Evolutionary conservation across 768 basidiomycete genomes (phyloP).

Genomic region (Amanita rubescens): DNA sequence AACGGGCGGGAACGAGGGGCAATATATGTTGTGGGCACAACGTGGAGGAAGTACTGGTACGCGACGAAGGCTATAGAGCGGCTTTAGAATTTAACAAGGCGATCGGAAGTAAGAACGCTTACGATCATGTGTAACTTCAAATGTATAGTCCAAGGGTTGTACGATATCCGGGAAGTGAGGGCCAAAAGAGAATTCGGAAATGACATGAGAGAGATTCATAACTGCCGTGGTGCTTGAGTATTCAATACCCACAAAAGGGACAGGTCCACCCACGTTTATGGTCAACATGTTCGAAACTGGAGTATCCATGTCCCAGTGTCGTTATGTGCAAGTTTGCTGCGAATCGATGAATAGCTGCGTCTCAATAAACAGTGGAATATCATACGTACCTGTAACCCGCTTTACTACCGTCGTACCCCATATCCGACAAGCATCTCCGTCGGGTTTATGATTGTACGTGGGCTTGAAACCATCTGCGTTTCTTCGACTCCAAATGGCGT

Average conservation of each 20-base stretch:
- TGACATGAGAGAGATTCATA: conserved; percentile 96
- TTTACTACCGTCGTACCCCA: conserved; percentile 80
- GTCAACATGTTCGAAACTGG: conserved; percentile 79
- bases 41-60: conserved; percentile 92
- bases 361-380: background rate
- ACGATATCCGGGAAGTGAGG: conserved; percentile 93
- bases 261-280: conserved; percentile 57
- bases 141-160: conserved; percentile 90
- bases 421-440: conserved; percentile 78
- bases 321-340: conserved; percentile 90
- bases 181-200: conserved; percentile 95
- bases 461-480: conserved; percentile 47
- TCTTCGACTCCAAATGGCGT: conserved; percentile 40
- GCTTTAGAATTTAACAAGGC: conserved; percentile 6
- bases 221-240: conserved; percentile 37
- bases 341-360: background rate
- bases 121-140: conserved; percentile 67
- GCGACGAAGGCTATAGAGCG: conserved; percentile 63
- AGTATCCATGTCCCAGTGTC: conserved; percentile 91
- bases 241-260: background rate
- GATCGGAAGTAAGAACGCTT: conserved; percentile 29
- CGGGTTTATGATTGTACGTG: conserved; percentile 60
- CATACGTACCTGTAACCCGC: conserved; percentile 70
- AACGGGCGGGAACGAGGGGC: conserved; percentile 60
- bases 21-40: conserved; percentile 93